These are phyloP conservation scores for Fusarium papillatum DNA, from an alignment of 2,329 filamentous ascomycete species.

Conservation along the genomic window DNA sequence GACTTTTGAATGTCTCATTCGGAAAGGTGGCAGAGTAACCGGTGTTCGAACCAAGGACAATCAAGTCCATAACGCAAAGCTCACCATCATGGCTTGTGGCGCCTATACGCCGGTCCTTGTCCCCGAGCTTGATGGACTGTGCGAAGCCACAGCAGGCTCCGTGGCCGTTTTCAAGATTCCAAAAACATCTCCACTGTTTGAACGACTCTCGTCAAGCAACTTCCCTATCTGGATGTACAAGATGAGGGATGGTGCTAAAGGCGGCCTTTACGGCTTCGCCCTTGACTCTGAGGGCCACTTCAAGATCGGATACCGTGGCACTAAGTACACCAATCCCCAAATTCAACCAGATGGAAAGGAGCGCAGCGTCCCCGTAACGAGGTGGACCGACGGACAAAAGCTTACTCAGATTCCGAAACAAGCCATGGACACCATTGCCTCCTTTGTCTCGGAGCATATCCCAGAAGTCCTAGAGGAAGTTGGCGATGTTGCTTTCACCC, in stretches of 20 bases:
- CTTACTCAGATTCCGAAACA: constrained; percentile 31
- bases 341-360: constrained; percentile 49
- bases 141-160: constrained; percentile 63
- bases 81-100: constrained; percentile 57
- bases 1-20: constrained; percentile 44
- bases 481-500: constrained; percentile 49
- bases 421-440: constrained; percentile 14
- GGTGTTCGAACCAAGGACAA: constrained; percentile 57
- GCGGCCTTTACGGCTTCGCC: constrained; percentile 46
- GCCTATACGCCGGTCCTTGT: constrained; percentile 59
- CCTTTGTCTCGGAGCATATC: constrained; percentile 54
- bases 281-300: constrained; percentile 39
- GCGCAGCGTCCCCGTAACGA: constrained; percentile 55
- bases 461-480: constrained; percentile 53
- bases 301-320: constrained; percentile 48
- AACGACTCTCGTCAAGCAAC: constrained; percentile 54
- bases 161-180: constrained; percentile 61
- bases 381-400: constrained; percentile 45
- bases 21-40: constrained; percentile 41
- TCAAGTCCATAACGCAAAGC: constrained; percentile 44
- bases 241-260: constrained; percentile 27
- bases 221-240: constrained; percentile 59
- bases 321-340: constrained; percentile 55
- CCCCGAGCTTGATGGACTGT: constrained; percentile 54
- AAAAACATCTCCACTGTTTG: constrained; percentile 48